Base-by-base conservation (phyloP, 257 asterid species). In the Anisodus acutangulus region DNA sequence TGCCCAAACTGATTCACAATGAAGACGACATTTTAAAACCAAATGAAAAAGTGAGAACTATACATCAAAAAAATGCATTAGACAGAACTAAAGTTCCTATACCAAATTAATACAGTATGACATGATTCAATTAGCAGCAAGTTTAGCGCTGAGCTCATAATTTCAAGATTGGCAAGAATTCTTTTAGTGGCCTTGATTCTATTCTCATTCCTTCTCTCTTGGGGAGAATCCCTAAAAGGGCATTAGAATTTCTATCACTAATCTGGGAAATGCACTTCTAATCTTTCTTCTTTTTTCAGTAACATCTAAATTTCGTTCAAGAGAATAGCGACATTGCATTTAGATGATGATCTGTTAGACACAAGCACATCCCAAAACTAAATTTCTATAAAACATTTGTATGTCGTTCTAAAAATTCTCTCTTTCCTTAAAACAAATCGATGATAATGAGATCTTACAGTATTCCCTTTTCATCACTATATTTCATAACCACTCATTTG, bases 1-100 rank as follows among this genome's bases (percentile, higher is more conserved):
- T 95, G 98, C 84, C 99, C 98, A 89, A 95, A 95, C 98, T 95
- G 93, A 87, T 76, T 8, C 83, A 68, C 74, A 80, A 39, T 6
- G 26, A 82, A 76, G 22, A 54, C 11, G 43, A 17, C 54, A 64
- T 84, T 15, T 84, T 53, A 72, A 37, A 13, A 66, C 66, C 45
- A 31, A 54, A 13, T 71, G 70, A 78, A 31, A 41, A 47, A 59
- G 55, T 13, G 54, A 51, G 37, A 81, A 51, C 16, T 16, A 78
- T 51, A 76, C 47, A 58, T 8, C 43, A 63, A 63, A 47, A 76
- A 45, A 13, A 45, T 39, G 47, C 59, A 47, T 37, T 64, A 22
- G 39, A 66, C 39, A 8, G 26, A 22, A 22, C 26, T 22, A 22
- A 22, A 22, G n/a, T 81, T 81, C 55, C 9, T 31, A 43, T 45